Evolutionary conservation across 495 filamentous ascomycete species (phyloP).

Genomic region (Xylaria bambusicola): DNA sequence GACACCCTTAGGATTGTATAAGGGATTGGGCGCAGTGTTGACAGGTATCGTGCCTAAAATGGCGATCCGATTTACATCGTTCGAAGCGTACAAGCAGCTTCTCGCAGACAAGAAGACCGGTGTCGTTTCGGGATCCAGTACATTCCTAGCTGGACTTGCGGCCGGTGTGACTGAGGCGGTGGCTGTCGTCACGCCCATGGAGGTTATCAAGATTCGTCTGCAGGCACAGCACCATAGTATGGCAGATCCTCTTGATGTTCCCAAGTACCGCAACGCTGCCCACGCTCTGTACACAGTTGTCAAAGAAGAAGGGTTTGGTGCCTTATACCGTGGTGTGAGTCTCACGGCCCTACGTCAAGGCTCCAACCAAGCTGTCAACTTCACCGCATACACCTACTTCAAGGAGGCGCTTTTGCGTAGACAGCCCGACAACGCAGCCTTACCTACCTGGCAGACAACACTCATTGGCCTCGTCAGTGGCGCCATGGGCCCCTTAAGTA

Average conservation of each 20-base stretch:
- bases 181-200: slow-evolving; percentile 95
- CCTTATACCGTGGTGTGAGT: slow-evolving; percentile 88
- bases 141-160: slow-evolving; percentile 87
- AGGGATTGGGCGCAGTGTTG: slow-evolving; percentile 91
- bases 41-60: slow-evolving; percentile 99
- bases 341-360: slow-evolving; percentile 93
- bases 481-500: slow-evolving; percentile 92
- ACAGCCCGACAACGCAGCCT: slow-evolving; percentile 60
- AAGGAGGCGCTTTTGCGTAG: slow-evolving; percentile 71
- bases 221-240: slow-evolving; percentile 96
- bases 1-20: slow-evolving; percentile 91
- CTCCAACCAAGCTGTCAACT: slow-evolving; percentile 97
- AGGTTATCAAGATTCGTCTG: slow-evolving; percentile 96
- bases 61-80: slow-evolving; percentile 98
- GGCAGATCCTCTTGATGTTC: slow-evolving; percentile 86
- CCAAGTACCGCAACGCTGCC: slow-evolving; percentile 96
- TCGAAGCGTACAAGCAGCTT: slow-evolving; percentile 89
- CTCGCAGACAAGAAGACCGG: slow-evolving; percentile 73
- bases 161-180: slow-evolving; percentile 97
- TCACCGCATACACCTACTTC: slow-evolving; percentile 95
- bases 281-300: slow-evolving; percentile 93
- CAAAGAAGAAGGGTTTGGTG: slow-evolving; percentile 82
- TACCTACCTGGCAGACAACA: slow-evolving; percentile 89
- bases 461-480: slow-evolving; percentile 88
- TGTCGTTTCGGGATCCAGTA: slow-evolving; percentile 67